A percentile compares a stretch with the other conserved stretches of the same genome.
Conservation (phyloP, 192 early-diverging fungal species). For the Backusella mclennaniae region DNA sequence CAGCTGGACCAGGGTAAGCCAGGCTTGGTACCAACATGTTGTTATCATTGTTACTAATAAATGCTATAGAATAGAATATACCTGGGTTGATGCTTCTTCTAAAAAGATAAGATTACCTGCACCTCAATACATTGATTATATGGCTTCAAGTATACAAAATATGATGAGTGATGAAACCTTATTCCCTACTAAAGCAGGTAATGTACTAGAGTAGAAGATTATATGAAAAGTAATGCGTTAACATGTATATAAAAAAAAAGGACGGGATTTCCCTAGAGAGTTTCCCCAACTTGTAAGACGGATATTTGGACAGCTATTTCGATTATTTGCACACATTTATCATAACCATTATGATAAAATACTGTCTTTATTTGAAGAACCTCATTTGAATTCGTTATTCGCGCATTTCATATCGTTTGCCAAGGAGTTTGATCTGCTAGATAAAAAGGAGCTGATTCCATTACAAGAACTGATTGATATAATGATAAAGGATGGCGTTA, state of each 20-base stretch:
- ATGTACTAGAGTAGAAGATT: neutral
- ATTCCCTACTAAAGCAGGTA: constrained; percentile 93
- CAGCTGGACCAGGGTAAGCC: constrained; percentile 70
- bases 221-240: too few relatives aligned
- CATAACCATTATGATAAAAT: constrained; percentile 88
- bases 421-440: constrained; percentile 90
- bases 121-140: constrained; percentile 93
- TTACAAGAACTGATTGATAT: constrained; percentile 75
- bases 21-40: neutral
- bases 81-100: constrained; percentile 84
- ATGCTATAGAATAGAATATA: constrained; percentile 68
- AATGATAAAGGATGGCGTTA: constrained; percentile 31
- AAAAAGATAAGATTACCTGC: constrained; percentile 85
- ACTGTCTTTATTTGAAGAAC: constrained; percentile 77
- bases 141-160: constrained; percentile 84
- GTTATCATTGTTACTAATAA: neutral
- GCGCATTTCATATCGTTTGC: constrained; percentile 95
- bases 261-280: constrained; percentile 73
- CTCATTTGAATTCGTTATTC: constrained; percentile 96
- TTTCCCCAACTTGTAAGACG: constrained; percentile 64
- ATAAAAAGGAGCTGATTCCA: constrained; percentile 87
- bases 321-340: constrained; percentile 94
- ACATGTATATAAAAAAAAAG: constrained; percentile 29
- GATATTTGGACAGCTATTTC: constrained; percentile 86
- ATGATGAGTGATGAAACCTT: constrained; percentile 83